Evolutionary conservation across 768 basidiomycete genomes (phyloP).

Genomic region (Cystoderma amianthinum): DNA sequence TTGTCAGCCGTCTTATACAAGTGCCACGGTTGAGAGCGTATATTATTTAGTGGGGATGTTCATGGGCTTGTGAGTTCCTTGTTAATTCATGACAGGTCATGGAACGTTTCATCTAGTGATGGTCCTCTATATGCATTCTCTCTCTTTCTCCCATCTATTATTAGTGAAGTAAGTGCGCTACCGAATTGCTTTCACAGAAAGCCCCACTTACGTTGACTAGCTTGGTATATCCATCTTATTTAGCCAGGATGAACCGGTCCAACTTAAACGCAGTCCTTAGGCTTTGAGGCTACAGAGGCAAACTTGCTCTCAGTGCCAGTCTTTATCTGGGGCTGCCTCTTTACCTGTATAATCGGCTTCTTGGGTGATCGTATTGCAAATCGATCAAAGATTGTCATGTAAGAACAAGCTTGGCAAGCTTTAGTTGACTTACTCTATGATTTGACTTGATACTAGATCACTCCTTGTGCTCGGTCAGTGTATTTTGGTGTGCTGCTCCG

Average conservation of each 20-base stretch:
- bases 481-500: neutral
- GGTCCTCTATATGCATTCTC: constrained; percentile 49
- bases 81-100: no score
- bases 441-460: no score
- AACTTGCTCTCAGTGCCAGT: constrained; percentile 76
- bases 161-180: constrained; percentile 39
- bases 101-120: constrained; percentile 36
- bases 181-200: no score
- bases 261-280: no score
- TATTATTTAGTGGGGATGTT: constrained; percentile 51
- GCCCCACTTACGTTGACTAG: no score
- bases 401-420: constrained; percentile 10
- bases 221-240: no score
- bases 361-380: constrained; percentile 54
- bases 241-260: no score
- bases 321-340: constrained; percentile 64
- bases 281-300: constrained; percentile 56
- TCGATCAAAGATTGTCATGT: constrained; percentile 59
- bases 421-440: neutral
- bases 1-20: constrained; percentile 1
- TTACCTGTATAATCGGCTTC: constrained; percentile 57
- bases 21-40: no score
- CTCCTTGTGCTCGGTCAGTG: constrained; percentile 18
- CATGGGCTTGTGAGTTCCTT: constrained; percentile 52
- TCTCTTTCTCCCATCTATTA: constrained; percentile 46